These are phyloP conservation scores for Coniochaeta sp. DNA, from an alignment of 2,329 filamentous ascomycete species.

Conservation along the genomic window DNA sequence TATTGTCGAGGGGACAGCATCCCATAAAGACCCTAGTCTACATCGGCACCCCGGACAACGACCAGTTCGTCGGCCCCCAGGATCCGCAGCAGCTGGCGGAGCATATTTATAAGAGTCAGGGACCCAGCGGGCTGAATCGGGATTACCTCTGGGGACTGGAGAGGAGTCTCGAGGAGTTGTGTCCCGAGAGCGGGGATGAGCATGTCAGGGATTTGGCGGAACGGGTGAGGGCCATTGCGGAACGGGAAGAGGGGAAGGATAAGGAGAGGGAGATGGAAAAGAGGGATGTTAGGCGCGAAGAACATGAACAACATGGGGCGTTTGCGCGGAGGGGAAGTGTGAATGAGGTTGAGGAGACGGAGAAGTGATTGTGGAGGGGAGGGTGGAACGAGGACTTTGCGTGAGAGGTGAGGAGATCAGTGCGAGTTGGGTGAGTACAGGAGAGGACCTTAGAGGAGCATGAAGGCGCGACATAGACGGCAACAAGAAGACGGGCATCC, in stretches of 20 bases:
- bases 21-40: constrained; percentile 66
- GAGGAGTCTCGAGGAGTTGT: constrained; percentile 63
- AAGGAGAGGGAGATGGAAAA: too few species aligned
- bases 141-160: constrained; percentile 86
- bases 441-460: too few species aligned
- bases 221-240: constrained; percentile 51
- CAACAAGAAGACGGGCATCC: not conserved
- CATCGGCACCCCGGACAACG: constrained; percentile 88
- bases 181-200: constrained; percentile 69
- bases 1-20: constrained; percentile 19
- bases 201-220: constrained; percentile 79
- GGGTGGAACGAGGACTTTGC: too few species aligned
- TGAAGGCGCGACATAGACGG: not conserved
- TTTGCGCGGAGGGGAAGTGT: constrained; percentile 39
- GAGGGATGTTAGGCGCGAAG: constrained; percentile 8
- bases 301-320: constrained; percentile 20
- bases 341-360: constrained; percentile 55
- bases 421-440: too few species aligned
- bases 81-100: constrained; percentile 70
- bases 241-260: constrained; percentile 9
- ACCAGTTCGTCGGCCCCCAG: constrained; percentile 83
- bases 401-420: not conserved
- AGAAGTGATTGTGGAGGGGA: constrained; percentile 33
- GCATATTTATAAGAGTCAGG: constrained; percentile 70
- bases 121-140: constrained; percentile 81